Evolutionary conservation across 2,329 filamentous ascomycete species (phyloP), one percentile per base, ranked within the genome.

Genomic region (Sphaerostilbella broomeana): DNA sequence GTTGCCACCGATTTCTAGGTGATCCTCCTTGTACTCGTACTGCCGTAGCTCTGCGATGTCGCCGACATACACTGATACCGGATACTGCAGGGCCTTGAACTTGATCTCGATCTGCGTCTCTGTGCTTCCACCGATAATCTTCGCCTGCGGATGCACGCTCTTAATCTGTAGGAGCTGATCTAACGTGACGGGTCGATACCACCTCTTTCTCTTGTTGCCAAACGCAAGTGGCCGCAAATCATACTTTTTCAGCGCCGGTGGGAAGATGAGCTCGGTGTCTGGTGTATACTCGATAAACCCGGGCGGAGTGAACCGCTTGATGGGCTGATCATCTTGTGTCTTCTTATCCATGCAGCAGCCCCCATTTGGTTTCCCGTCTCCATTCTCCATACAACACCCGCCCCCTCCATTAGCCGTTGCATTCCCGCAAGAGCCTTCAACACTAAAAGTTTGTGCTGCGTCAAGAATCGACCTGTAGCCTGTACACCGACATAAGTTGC

Each of bases 61-160:
- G 9, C 90, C 89, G 8, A 97, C 85, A 50, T 84, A 97, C 0
- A 98, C 85, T 0, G 89, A 95, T 1, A 86, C 79, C 4, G 83
- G 82, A 57, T 97, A 97, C 52, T 88, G 77, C 70, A 95, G 77
- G 1, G 83, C 87, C 67, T 97, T 97, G 75, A 98, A 97, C 63
- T 95, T 95, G 65, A 94, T 85, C 64, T 98, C 92, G 45, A 98
- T 97, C 62, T 97, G 92, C 0, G 90, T 97, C 62, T 98, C 92
- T 2, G 89, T 94, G 58, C 88, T 95, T 45, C 92, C 92, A 35
- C 88, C 90, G 45, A 98, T 95, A 45, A 98, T 79, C 62, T 97
- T 98, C 4, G 90, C 87, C 18, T 81, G 79, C 0, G 90, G 90
- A 50, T 87, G 82, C 0, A 76, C 79, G 52, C 73, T 80, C 68